Conservation (phyloP, 1,139 yeast species). For the Wickerhamiella pararugosa region DNA sequence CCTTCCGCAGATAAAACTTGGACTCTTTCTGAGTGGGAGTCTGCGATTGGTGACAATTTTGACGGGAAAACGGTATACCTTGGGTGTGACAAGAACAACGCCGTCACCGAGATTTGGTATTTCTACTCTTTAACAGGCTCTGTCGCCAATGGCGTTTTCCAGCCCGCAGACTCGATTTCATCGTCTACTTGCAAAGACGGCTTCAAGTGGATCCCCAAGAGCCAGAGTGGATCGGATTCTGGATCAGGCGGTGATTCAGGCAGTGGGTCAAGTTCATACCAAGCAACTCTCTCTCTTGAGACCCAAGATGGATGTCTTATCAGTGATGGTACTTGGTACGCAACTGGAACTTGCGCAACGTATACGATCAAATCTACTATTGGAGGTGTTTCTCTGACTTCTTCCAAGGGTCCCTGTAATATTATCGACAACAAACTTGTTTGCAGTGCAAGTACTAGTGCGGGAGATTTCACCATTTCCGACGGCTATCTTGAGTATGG, state of each 20-base stretch:
- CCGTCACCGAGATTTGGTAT: slow-evolving; percentile 82
- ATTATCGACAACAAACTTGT: slow-evolving; percentile 28
- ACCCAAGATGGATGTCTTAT: slow-evolving; percentile 64
- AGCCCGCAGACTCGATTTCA: slow-evolving; percentile 45
- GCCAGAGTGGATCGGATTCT: neutral
- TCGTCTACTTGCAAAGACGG: slow-evolving; percentile 60
- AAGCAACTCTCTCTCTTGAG: slow-evolving; percentile 32
- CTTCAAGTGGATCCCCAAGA: slow-evolving; percentile 62
- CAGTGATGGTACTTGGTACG: slow-evolving; percentile 72
- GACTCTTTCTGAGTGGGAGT: slow-evolving; percentile 45
- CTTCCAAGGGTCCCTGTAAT: slow-evolving; percentile 65
- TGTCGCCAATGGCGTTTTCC: slow-evolving; percentile 46
- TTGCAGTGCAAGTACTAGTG: slow-evolving; percentile 19
- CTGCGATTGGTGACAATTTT: slow-evolving; percentile 42
- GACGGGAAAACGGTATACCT: slow-evolving; percentile 49
- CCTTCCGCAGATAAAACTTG: slow-evolving; percentile 52
- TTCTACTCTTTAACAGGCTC: slow-evolving; percentile 71
- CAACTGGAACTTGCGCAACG: slow-evolving; percentile 76
- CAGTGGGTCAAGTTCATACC: neutral
- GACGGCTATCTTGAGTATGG: slow-evolving; percentile 38
- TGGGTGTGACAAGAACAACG: slow-evolving; percentile 52
- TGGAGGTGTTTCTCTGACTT: slow-evolving; percentile 52
- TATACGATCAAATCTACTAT: slow-evolving; percentile 40
- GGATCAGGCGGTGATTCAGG: slow-evolving; percentile 1
- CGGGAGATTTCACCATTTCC: slow-evolving; percentile 22